A percentile compares a stretch with the other conserved stretches of the same genome.
Conservation (phyloP, 129 eudicot genomes). For the Escallonia rubra region DNA sequence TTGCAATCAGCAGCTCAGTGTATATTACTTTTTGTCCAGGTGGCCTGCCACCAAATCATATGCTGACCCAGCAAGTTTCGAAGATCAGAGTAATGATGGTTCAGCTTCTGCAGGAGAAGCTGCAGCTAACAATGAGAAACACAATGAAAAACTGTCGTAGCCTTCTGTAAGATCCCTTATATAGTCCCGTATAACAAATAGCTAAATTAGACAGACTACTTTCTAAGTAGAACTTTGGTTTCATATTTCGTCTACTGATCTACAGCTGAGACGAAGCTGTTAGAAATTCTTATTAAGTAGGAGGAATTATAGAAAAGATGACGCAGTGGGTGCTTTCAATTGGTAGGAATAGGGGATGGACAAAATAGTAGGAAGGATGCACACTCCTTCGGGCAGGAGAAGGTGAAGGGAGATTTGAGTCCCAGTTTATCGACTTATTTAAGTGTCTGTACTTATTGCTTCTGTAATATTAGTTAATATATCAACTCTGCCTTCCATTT, state of each 20-base stretch:
- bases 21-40: conserved; percentile 19
- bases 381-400: too few species aligned
- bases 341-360: too few species aligned
- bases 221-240: background rate
- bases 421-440: too few species aligned
- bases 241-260: background rate
- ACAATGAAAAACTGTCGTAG: conserved; percentile 17
- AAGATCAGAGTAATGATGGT: conserved; percentile 22
- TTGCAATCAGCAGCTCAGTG: background rate
- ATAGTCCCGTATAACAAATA: background rate
- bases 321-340: too few species aligned
- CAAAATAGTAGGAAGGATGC: too few species aligned
- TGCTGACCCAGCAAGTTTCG: conserved; percentile 44
- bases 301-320: too few species aligned
- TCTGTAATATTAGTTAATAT: too few species aligned
- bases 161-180: background rate
- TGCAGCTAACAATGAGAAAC: conserved; percentile 39
- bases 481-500: too few species aligned
- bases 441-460: too few species aligned
- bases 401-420: too few species aligned
- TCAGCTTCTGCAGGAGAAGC: conserved; percentile 22
- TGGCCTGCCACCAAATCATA: conserved; percentile 39
- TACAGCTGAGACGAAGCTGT: background rate
- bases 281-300: too few species aligned
- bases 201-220: background rate